A percentile compares a stretch with the other conserved stretches of the same genome.
phyloP scores from a whole-genome alignment of 2,329 filamentous ascomycete species.

The Cladosporium sp. region DNA sequence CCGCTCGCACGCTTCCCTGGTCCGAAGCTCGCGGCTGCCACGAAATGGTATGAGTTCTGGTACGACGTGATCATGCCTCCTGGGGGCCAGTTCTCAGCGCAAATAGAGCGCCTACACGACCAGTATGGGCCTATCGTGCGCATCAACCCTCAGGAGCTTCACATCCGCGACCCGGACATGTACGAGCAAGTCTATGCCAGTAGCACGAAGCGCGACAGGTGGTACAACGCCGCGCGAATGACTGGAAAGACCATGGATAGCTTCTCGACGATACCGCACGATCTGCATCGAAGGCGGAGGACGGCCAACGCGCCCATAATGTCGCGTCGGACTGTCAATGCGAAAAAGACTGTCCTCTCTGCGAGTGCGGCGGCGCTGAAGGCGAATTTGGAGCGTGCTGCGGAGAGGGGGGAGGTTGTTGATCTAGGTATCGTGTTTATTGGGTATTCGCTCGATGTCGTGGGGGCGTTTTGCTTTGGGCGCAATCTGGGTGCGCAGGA shows the following conservation, averaged over 20 bases:
- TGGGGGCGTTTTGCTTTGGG: not conserved
- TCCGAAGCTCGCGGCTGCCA: not conserved
- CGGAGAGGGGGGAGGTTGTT: not conserved
- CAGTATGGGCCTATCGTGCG: conserved; percentile 50
- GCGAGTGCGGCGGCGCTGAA: not conserved
- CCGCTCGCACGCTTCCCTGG: not conserved
- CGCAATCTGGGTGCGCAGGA: not conserved
- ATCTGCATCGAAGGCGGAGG: not conserved
- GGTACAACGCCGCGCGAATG: not conserved
- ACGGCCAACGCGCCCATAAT: not conserved
- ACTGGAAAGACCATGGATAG: not conserved
- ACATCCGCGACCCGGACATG: conserved; percentile 35
- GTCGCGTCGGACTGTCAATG: not conserved
- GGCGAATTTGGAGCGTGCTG: not conserved
- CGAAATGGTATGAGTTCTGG: not conserved
- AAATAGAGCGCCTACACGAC: conserved; percentile 39
- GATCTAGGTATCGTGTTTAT: not conserved
- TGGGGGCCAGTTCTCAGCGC: not conserved
- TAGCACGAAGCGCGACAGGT: not conserved
- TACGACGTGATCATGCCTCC: not conserved
- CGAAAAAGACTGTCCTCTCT: not conserved
- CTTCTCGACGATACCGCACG: not conserved
- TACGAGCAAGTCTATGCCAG: not conserved
- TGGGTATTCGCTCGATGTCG: not conserved
- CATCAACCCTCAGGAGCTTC: conserved; percentile 48